Evolutionary conservation across 202 grass and related monocot genomes (phyloP).

Genomic region (Elaeis oleifera): DNA sequence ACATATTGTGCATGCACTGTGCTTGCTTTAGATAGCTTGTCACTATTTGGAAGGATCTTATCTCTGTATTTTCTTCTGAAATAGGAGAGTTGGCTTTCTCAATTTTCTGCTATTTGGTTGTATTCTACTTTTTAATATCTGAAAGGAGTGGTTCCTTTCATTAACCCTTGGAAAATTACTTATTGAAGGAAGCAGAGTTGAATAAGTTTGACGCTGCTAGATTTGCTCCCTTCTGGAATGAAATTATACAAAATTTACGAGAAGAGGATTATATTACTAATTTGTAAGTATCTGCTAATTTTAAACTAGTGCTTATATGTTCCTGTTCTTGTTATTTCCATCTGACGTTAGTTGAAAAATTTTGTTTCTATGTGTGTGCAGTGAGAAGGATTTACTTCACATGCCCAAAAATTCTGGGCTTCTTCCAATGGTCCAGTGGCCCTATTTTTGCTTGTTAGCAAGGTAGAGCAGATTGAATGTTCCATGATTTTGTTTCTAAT

Average conservation of each 20-base stretch:
- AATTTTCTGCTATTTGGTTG: too few species aligned
- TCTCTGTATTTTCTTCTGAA: too few species aligned
- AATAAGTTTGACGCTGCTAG: slow-evolving; percentile 84
- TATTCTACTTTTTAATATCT: too few species aligned
- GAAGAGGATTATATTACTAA: slow-evolving; percentile 90
- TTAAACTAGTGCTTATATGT: too few species aligned
- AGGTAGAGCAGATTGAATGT: slow-evolving; percentile 33
- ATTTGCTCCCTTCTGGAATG: slow-evolving; percentile 96
- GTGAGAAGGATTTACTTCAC: slow-evolving; percentile 71
- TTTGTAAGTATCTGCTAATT: slow-evolving; percentile 31
- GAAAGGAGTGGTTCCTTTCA: too few species aligned
- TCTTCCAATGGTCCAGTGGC: slow-evolving; percentile 83
- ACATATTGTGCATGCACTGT: too few species aligned
- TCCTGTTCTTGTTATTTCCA: too few species aligned
- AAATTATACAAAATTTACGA: slow-evolving; percentile 69
- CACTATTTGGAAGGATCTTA: too few species aligned
- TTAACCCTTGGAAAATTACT: slow-evolving; percentile 3
- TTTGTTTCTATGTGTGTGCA: slow-evolving; percentile 17
- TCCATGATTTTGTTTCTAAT: background rate
- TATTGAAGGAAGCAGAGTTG: slow-evolving; percentile 43
- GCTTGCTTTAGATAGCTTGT: too few species aligned
- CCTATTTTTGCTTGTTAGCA: slow-evolving; percentile 94
- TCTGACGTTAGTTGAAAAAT: background rate
- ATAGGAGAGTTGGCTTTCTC: too few species aligned
- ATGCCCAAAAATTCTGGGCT: slow-evolving; percentile 71